phyloP scores from a whole-genome alignment of 2,329 filamentous ascomycete species.

The Fusarium sp. region DNA sequence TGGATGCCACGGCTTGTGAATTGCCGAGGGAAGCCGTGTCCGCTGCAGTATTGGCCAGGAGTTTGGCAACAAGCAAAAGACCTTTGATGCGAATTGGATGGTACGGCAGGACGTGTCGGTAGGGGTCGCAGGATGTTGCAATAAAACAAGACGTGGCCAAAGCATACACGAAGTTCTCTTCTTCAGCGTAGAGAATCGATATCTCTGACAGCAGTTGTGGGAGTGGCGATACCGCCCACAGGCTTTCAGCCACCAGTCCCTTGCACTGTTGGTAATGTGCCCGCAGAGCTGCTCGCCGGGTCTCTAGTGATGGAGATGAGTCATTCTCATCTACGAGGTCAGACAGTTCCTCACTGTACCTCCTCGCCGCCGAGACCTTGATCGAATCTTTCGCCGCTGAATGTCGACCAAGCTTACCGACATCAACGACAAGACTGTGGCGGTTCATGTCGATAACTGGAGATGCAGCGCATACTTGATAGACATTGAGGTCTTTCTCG shows the following conservation, averaged over 20 bases:
- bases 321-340: conserved; percentile 46
- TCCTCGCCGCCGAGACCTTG: conserved; percentile 36
- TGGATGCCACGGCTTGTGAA: conserved; percentile 45
- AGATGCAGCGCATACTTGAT: conserved; percentile 62
- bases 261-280: conserved; percentile 45
- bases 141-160: conserved; percentile 64
- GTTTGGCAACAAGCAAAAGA: conserved; percentile 64
- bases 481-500: conserved; percentile 64
- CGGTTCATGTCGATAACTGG: conserved; percentile 60
- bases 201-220: conserved; percentile 60
- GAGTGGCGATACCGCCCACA: conserved; percentile 66
- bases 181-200: conserved; percentile 60
- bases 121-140: conserved; percentile 63
- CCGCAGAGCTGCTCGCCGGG: conserved; percentile 42
- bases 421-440: conserved; percentile 60
- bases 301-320: conserved; percentile 45
- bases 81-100: conserved; percentile 64
- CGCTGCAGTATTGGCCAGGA: conserved; percentile 64
- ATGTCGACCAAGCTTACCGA: conserved; percentile 50
- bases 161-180: conserved; percentile 58
- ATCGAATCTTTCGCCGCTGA: conserved; percentile 42
- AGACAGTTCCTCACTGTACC: conserved; percentile 48
- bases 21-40: conserved; percentile 50
- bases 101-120: conserved; percentile 64
- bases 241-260: conserved; percentile 44